Percentiles rank a stretch among this genome's conserved stretches.
Evolutionary conservation across 2,329 filamentous ascomycete genomes (phyloP).

Genomic region (Aspergillus sp.): DNA sequence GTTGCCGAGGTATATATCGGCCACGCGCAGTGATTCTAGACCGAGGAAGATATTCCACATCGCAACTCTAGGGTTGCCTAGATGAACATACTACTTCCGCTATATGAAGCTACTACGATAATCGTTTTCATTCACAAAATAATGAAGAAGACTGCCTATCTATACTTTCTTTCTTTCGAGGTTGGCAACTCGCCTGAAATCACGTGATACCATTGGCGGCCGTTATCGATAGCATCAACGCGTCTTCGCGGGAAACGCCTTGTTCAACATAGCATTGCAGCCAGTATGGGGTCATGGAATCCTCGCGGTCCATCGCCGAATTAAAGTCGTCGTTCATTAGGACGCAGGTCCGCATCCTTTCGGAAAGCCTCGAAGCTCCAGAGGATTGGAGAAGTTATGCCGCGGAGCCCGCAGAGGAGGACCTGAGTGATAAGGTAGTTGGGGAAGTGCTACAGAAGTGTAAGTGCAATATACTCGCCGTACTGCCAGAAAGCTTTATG

Average conservation of each 20-base stretch:
- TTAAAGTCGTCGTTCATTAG: conserved; percentile 54
- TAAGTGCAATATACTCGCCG: conserved; percentile 22
- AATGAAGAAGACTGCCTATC: neutral
- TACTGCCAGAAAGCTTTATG: no score
- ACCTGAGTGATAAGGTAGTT: conserved; percentile 49
- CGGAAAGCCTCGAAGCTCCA: conserved; percentile 48
- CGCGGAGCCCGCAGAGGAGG: conserved; percentile 42
- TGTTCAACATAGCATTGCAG: neutral
- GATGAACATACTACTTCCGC: neutral
- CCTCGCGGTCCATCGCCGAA: conserved; percentile 47
- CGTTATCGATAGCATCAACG: conserved; percentile 14
- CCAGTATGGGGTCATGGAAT: conserved; percentile 36
- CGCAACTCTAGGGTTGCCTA: neutral
- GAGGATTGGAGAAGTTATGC: conserved; percentile 48
- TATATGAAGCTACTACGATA: no score
- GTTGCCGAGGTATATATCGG: conserved; percentile 15
- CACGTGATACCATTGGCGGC: conserved; percentile 12
- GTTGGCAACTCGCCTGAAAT: neutral
- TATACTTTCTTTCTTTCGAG: neutral
- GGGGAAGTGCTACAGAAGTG: conserved; percentile 54
- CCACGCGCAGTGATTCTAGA: neutral
- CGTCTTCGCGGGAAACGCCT: neutral
- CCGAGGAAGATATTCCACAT: conserved; percentile 7
- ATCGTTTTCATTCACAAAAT: neutral
- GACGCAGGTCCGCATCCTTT: conserved; percentile 53